These are phyloP conservation scores for Oryza glumipatula DNA, from an alignment of 176 grass and related monocot species.

Conservation along the genomic window DNA sequence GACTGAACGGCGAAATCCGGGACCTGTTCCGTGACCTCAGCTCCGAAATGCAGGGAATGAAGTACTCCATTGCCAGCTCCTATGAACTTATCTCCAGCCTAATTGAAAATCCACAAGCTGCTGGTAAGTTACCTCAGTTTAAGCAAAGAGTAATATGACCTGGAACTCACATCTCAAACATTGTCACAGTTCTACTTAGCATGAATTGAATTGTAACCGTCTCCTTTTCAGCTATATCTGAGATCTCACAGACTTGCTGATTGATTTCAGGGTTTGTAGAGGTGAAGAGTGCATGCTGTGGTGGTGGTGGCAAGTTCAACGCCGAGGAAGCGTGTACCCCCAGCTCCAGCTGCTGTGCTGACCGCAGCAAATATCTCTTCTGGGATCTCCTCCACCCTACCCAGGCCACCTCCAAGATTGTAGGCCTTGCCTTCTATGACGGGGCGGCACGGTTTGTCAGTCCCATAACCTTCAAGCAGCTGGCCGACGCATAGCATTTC, in stretches of 20 bases:
- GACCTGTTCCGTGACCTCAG: conserved; percentile 49
- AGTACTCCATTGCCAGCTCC: conserved; percentile 67
- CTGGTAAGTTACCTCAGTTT: conserved; percentile 43
- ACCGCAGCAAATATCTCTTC: conserved; percentile 58
- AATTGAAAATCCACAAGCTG: conserved; percentile 34
- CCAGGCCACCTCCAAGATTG: conserved; percentile 54
- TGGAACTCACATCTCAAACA: neutral
- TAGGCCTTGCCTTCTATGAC: conserved; percentile 45
- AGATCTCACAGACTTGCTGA: neutral
- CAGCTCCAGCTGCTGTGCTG: conserved; percentile 55
- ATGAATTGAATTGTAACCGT: neutral
- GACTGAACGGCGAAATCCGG: conserved; percentile 50
- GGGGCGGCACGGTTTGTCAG: conserved; percentile 42
- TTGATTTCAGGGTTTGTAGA: conserved; percentile 55
- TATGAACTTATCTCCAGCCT: conserved; percentile 57
- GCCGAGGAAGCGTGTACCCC: conserved; percentile 55
- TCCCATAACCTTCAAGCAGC: conserved; percentile 68
- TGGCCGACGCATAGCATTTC: conserved; percentile 36
- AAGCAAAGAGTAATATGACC: conserved; percentile 5
- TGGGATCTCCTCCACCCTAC: conserved; percentile 68
- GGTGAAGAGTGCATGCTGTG: conserved; percentile 70
- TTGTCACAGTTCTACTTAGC: too few relatives aligned
- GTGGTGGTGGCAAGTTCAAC: conserved; percentile 66
- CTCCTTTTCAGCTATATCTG: neutral
- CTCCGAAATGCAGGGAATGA: conserved; percentile 51